Evolutionary conservation across 805 yeast species (phyloP).

Genomic region (Candida rishiriensis): DNA sequence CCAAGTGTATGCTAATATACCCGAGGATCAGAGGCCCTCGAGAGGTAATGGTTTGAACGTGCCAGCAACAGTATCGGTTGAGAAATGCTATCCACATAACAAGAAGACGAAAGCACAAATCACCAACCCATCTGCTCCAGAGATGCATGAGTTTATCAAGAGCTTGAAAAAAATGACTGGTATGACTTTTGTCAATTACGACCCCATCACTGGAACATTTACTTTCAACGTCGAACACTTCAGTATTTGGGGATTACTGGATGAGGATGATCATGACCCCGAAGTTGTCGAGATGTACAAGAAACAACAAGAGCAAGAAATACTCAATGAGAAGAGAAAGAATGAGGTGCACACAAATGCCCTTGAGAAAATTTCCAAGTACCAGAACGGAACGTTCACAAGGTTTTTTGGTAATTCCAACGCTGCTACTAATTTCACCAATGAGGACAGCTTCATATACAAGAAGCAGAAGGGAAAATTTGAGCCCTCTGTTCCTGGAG

Average conservation of each 20-base stretch:
- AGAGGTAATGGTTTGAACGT: conserved; percentile 69
- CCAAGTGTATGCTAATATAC: conserved; percentile 58
- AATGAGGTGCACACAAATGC: conserved; percentile 13
- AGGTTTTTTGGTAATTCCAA: conserved; percentile 1
- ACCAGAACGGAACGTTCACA: conserved; percentile 7
- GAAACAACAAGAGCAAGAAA: conserved; percentile 24
- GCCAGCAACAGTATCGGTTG: conserved; percentile 69
- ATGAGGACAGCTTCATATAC: conserved; percentile 27
- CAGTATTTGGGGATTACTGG: conserved; percentile 88
- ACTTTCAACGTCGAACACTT: conserved; percentile 85
- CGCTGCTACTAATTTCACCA: conserved; percentile 1
- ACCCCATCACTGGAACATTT: conserved; percentile 71
- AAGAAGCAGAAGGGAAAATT: conserved; percentile 26
- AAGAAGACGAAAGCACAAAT: conserved; percentile 21
- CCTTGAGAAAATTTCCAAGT: conserved; percentile 18
- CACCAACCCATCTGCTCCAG: conserved; percentile 33
- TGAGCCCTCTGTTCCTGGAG: conserved; percentile 27
- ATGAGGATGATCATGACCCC: conserved; percentile 56
- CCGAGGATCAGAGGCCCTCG: conserved; percentile 42
- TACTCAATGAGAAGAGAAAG: conserved; percentile 14
- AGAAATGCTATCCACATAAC: conserved; percentile 50
- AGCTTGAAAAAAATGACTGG: conserved; percentile 48
- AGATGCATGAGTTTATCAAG: conserved; percentile 44
- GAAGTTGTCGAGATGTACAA: conserved; percentile 32
- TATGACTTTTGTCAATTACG: conserved; percentile 76